Base-by-base conservation (phyloP, 2,329 filamentous ascomycete species). In the Ceratocystis smalleyi region DNA sequence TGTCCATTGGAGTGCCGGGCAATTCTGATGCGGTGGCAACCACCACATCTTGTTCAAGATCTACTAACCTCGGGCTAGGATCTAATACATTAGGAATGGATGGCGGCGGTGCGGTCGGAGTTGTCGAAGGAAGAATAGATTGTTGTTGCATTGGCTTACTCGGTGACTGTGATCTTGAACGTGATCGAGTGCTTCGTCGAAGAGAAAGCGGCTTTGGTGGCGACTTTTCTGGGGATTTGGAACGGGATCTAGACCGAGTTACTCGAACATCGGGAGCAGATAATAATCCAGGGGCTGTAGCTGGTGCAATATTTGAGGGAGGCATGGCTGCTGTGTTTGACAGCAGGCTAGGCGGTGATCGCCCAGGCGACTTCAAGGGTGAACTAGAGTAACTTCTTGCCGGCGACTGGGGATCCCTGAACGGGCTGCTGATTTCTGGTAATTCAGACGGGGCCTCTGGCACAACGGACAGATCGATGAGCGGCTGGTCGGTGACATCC, bases 401-500 rank as follows among this genome's bases (percentile, higher is more conserved):
- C 10, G 63, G 62, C 6, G 65, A 65, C 17, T 64, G 64, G 15
- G 24, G 43, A 35, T 49, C 47, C 4, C 47, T 65, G 7, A 59
- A 63, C n/a, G 65, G 63, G 35, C 63, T 65, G 17, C 51, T 65
- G 17, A 54, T 62, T n/a, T 62, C 61, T 7, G 27, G 54, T 30
- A 57, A 35, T n/a, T 57, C 54, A 30, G 54, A 57, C 24, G 54
- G 54, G 6, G 30, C 24, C 6, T 57, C 54, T 35, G 63, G 47
- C 6, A 24, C 59, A 43, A 61, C 32, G 2, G 57, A 49, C 6
- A 64, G 22, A n/a, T 27, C 74, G 69, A 51, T 71, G 70, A 24
- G 73, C 72, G 65, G 65, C 27, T 64, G 61, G 8, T 66, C 61
- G 12, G 19, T 43, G 49, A 22, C 55, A 3, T 61, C 51, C 43